Percentiles rank a stretch among this genome's conserved stretches.
Evolutionary conservation across 306 rosid genomes (phyloP).

Genomic region (Prunus mume): DNA sequence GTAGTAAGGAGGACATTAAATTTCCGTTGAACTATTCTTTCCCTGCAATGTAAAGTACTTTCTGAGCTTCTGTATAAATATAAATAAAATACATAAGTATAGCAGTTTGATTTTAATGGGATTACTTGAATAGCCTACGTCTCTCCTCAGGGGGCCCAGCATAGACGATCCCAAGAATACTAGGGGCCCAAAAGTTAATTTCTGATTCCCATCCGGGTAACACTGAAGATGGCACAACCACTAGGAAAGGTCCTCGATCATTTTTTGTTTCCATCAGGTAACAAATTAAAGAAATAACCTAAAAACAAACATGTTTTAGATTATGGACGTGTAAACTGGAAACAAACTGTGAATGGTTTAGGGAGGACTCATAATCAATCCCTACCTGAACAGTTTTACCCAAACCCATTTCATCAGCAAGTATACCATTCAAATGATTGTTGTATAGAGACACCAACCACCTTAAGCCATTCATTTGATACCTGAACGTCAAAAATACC

Average conservation of each 20-base stretch:
- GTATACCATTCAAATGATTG: conserved; percentile 97
- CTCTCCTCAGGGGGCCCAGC: conserved; percentile 97
- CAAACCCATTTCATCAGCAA: conserved; percentile 99
- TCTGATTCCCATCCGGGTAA: conserved; percentile 99
- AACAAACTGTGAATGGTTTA: background rate
- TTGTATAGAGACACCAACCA: conserved; percentile 97
- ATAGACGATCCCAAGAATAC: conserved; percentile 72
- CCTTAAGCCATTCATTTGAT: conserved; percentile 98
- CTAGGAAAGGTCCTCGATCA: conserved; percentile 97
- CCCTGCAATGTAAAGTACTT: conserved; percentile 59
- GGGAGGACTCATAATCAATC: conserved; percentile 13
- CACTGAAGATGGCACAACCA: conserved; percentile 98
- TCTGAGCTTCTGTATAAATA: conserved; percentile 18
- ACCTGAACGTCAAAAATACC: conserved; percentile 57
- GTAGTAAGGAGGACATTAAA: conserved; percentile 97
- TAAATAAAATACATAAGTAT: conserved; percentile 2
- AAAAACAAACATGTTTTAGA: conserved; percentile 22
- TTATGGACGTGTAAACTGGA: conserved; percentile 12
- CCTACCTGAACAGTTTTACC: conserved; percentile 98
- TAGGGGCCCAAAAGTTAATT: conserved; percentile 93
- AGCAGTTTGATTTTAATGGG: conserved; percentile 12
- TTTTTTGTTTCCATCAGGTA: conserved; percentile 97
- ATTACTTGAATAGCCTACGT: conserved; percentile 89
- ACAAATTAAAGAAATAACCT: conserved; percentile 96
- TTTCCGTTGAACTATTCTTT: conserved; percentile 86